phyloP scores from a whole-genome alignment of 352 stramenopile genomes.

The Albugo candida region DNA sequence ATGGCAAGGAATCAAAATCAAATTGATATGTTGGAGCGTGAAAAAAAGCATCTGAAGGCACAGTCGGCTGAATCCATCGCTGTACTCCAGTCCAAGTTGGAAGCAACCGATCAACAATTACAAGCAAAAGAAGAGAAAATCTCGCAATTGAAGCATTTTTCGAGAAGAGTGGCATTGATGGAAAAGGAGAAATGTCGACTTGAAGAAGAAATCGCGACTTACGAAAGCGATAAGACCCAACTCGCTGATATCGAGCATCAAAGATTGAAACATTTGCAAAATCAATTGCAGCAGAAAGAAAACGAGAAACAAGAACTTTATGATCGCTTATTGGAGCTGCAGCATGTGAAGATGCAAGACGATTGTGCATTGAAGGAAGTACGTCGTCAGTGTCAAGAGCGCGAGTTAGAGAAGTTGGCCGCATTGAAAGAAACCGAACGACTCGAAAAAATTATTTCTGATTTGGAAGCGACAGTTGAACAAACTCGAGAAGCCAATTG shows the following conservation, averaged over 20 bases:
- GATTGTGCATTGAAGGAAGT: not conserved
- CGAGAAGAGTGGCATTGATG: conserved; percentile 3
- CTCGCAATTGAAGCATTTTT: conserved; percentile 1
- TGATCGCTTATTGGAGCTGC: not conserved
- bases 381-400: not conserved
- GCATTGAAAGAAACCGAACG: not conserved
- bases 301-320: not conserved
- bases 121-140: conserved; percentile 20
- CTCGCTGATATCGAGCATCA: conserved; percentile 16
- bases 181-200: conserved; percentile 7
- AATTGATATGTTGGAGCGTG: conserved; percentile 10
- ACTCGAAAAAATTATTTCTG: not conserved
- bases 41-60: conserved; percentile 15
- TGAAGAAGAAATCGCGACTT: conserved; percentile 7
- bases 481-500: not conserved
- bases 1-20: conserved; percentile 14
- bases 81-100: conserved; percentile 23
- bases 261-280: not conserved
- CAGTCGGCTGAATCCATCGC: conserved; percentile 11
- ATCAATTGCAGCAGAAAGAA: not conserved
- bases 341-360: not conserved
- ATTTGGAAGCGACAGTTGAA: not conserved
- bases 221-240: conserved; percentile 20
- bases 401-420: not conserved
- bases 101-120: conserved; percentile 33